Conservation (phyloP, 2,329 filamentous ascomycete species). For the Akanthomyces uredinophilus region DNA sequence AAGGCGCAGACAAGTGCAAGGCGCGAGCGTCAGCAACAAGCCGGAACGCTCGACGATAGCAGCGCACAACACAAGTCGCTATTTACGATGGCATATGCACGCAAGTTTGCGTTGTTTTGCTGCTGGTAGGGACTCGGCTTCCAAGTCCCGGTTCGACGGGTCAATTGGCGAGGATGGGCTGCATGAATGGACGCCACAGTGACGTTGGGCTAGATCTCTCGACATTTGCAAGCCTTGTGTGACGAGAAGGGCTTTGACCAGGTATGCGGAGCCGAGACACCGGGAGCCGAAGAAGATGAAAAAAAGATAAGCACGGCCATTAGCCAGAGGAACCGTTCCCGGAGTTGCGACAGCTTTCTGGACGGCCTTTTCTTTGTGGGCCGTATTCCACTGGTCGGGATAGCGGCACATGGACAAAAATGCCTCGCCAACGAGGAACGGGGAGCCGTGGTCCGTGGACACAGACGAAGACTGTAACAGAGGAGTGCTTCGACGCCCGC, state of each 20-base stretch:
- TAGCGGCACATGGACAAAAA: background rate
- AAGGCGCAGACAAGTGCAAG: background rate
- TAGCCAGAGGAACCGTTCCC: background rate
- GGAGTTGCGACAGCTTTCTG: background rate
- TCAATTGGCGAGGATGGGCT: background rate
- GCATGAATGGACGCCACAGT: background rate
- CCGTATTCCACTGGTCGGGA: background rate
- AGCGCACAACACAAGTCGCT: too few relatives aligned
- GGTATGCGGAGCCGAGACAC: background rate
- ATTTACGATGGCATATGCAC: too few relatives aligned
- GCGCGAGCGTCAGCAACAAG: too few relatives aligned
- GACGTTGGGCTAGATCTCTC: background rate
- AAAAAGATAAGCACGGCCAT: background rate
- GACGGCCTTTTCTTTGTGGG: background rate
- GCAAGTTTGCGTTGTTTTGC: background rate
- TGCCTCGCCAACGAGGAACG: background rate
- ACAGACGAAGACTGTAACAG: background rate
- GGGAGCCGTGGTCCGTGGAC: background rate
- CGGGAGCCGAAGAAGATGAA: background rate
- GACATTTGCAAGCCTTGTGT: background rate
- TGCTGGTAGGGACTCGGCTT: background rate
- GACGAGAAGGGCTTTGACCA: background rate
- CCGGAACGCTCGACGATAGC: too few relatives aligned
- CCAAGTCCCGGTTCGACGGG: background rate
- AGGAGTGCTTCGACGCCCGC: background rate